A percentile compares a stretch with the other conserved stretches of the same genome.
Conservation (phyloP, 176 grass and related monocot genomes). For the Cocos nucifera region DNA sequence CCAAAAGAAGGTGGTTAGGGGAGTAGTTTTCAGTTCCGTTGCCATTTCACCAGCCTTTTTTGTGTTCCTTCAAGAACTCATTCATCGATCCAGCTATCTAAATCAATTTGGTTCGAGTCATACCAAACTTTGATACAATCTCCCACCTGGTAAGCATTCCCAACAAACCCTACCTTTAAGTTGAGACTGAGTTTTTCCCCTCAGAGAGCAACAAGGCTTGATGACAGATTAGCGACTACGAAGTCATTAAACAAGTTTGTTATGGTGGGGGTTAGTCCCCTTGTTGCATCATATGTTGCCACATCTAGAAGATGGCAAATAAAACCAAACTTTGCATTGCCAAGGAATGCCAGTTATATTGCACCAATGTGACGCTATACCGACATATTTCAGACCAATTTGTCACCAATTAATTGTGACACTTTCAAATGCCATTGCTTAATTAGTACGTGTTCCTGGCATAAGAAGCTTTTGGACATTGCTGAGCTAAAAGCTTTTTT, state of each 20-base stretch:
- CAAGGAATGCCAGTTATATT: conserved; percentile 22
- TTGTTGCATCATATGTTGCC: conserved; percentile 9
- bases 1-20: conserved; percentile 22
- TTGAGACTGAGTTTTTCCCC: conserved; percentile 30
- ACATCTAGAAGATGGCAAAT: conserved; percentile 5
- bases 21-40: conserved; percentile 29
- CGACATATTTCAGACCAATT: background rate
- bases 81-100: background rate
- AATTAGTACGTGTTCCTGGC: too few relatives aligned
- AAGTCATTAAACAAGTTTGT: conserved; percentile 13
- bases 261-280: conserved; percentile 22
- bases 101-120: background rate
- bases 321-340: conserved; percentile 54
- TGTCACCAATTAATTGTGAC: too few relatives aligned
- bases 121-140: conserved; percentile 46
- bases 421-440: too few relatives aligned
- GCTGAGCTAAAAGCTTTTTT: too few relatives aligned
- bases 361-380: background rate
- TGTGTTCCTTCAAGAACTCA: conserved; percentile 19
- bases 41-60: conserved; percentile 31
- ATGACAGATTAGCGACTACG: background rate
- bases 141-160: conserved; percentile 37
- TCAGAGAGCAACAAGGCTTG: too few relatives aligned
- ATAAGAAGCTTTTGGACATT: too few relatives aligned
- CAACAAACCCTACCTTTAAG: conserved; percentile 49